Evolutionary conservation across 2,329 filamentous ascomycete species (phyloP).

Genomic region (Paecilomyces sp.): DNA sequence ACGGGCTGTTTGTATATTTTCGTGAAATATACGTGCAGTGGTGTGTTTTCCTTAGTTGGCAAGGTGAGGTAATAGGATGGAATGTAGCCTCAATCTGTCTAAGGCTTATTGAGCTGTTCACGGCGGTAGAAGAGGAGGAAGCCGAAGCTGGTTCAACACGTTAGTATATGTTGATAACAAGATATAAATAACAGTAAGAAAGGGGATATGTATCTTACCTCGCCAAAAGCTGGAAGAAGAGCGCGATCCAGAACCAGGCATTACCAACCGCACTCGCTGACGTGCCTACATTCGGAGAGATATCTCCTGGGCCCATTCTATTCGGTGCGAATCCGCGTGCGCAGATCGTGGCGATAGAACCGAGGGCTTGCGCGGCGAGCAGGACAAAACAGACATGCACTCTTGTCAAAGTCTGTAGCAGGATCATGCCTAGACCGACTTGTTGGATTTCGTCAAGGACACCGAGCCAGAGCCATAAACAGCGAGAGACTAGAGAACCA

Average conservation of each 20-base stretch:
- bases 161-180: neutral
- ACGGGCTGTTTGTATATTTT: no score
- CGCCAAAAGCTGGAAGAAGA: conserved; percentile 46
- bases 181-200: neutral
- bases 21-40: no score
- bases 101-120: conserved; percentile 21
- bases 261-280: conserved; percentile 46
- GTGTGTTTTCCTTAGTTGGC: no score
- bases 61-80: no score
- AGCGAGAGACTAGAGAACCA: conserved; percentile 44
- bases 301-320: conserved; percentile 44
- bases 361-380: conserved; percentile 46
- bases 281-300: conserved; percentile 33
- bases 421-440: conserved; percentile 55
- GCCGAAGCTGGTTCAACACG: conserved; percentile 6
- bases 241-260: conserved; percentile 49
- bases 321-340: conserved; percentile 50
- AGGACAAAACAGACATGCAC: conserved; percentile 42
- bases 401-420: conserved; percentile 52
- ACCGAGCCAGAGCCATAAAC: conserved; percentile 55
- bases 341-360: conserved; percentile 49
- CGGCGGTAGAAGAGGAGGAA: conserved; percentile 19
- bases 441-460: conserved; percentile 54
- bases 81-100: neutral
- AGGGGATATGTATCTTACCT: conserved; percentile 41